These are phyloP conservation scores for Trichoderma sp. DNA, from an alignment of 2,329 filamentous ascomycete genomes.

Conservation along the genomic window DNA sequence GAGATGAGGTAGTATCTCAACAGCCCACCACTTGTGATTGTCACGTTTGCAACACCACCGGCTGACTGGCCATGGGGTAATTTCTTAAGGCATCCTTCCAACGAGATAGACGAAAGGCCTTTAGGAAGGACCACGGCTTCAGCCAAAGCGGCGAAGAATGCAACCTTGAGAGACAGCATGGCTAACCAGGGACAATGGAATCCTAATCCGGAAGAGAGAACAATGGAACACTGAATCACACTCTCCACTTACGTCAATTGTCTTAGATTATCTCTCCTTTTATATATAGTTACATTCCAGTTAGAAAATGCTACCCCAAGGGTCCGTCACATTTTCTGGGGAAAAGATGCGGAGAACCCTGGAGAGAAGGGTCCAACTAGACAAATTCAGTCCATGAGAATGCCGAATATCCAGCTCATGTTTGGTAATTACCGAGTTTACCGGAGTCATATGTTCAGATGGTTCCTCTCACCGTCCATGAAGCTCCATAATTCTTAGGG, in stretches of 20 bases:
- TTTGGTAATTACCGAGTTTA: background rate
- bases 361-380: background rate
- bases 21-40: background rate
- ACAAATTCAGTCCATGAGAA: background rate
- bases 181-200: background rate
- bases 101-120: background rate
- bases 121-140: background rate
- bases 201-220: background rate
- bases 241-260: conserved; percentile 7
- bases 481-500: background rate
- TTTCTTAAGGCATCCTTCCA: background rate
- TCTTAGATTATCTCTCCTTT: background rate
- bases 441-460: background rate
- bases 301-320: background rate
- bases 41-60: background rate
- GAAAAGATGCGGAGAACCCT: background rate
- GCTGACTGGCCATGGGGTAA: background rate
- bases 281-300: background rate
- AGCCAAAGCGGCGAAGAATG: background rate
- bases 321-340: background rate
- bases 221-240: background rate
- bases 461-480: background rate
- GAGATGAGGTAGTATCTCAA: background rate
- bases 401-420: background rate
- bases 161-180: background rate